Evolutionary conservation across 208 protist species (phyloP).

Genomic region (Leishmania amazonensis): DNA sequence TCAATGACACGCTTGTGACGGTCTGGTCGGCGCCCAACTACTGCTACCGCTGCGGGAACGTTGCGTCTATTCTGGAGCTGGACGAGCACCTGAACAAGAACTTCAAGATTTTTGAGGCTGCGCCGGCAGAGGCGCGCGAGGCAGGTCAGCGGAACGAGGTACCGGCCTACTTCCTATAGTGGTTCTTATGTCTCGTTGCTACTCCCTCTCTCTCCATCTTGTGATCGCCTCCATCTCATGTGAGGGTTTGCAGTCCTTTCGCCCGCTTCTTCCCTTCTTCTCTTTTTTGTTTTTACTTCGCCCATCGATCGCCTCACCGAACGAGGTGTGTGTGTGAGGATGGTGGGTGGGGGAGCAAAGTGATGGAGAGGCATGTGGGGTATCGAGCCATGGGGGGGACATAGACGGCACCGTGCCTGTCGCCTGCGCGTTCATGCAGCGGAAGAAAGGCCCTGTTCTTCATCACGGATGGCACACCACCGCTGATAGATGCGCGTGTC

Average conservation of each 20-base stretch:
- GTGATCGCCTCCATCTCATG: neutral
- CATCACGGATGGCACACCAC: neutral
- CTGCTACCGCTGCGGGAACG: conserved; percentile 98
- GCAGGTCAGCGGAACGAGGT: conserved; percentile 61
- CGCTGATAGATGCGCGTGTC: neutral
- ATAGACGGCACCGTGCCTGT: neutral
- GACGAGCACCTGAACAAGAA: conserved; percentile 98
- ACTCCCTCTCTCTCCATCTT: neutral
- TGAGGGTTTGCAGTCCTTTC: neutral
- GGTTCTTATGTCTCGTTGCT: neutral
- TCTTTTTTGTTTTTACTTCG: neutral
- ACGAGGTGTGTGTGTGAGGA: no score
- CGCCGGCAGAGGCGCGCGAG: conserved; percentile 94
- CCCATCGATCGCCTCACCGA: neutral
- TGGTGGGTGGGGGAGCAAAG: neutral
- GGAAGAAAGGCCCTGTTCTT: neutral
- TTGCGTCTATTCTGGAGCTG: conserved; percentile 98
- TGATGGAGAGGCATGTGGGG: neutral
- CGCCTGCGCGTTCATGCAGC: neutral
- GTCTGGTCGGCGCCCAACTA: conserved; percentile 98
- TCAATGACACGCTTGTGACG: conserved; percentile 94
- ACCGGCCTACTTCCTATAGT: conserved; percentile 84
- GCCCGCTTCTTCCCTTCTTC: neutral
- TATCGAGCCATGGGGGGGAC: neutral
- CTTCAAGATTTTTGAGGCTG: conserved; percentile 99